Conservation (phyloP, 2,329 filamentous ascomycete genomes). For the Beauveria sp. region DNA sequence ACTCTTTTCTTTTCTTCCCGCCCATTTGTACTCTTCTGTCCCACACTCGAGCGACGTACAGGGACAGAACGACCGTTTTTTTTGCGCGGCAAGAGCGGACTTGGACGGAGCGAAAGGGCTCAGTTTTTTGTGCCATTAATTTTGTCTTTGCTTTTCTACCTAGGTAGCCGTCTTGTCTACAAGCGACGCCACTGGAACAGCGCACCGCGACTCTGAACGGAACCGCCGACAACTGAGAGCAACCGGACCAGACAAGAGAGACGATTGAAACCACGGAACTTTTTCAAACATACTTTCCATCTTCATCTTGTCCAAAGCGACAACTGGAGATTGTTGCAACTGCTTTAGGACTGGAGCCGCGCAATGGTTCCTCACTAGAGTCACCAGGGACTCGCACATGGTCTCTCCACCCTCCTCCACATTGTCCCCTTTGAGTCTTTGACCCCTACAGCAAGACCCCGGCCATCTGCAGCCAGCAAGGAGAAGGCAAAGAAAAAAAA, state of each 20-base stretch:
- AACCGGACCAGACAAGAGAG: too few relatives aligned
- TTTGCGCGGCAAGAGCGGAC: neutral
- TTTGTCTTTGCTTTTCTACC: neutral
- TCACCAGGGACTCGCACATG: neutral
- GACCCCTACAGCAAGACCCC: neutral
- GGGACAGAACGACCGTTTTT: neutral
- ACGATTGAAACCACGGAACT: too few relatives aligned
- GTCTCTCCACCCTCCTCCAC: slow-evolving; percentile 4
- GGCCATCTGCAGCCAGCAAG: neutral
- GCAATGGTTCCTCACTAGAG: slow-evolving; percentile 8
- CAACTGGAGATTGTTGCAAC: too few relatives aligned
- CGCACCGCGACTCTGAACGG: neutral
- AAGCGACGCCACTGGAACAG: neutral
- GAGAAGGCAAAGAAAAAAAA: neutral
- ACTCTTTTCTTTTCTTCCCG: neutral
- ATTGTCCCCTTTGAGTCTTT: neutral
- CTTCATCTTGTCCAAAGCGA: too few relatives aligned
- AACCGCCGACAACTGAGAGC: too few relatives aligned
- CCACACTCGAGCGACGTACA: neutral
- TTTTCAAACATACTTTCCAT: too few relatives aligned
- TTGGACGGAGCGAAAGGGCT: neutral
- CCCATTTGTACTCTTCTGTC: neutral
- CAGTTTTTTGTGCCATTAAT: neutral
- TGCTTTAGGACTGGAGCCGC: neutral
- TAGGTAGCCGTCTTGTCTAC: too few relatives aligned